phyloP scores from a whole-genome alignment of 2,329 filamentous ascomycete genomes.

The Cryoendolithus antarcticus region DNA sequence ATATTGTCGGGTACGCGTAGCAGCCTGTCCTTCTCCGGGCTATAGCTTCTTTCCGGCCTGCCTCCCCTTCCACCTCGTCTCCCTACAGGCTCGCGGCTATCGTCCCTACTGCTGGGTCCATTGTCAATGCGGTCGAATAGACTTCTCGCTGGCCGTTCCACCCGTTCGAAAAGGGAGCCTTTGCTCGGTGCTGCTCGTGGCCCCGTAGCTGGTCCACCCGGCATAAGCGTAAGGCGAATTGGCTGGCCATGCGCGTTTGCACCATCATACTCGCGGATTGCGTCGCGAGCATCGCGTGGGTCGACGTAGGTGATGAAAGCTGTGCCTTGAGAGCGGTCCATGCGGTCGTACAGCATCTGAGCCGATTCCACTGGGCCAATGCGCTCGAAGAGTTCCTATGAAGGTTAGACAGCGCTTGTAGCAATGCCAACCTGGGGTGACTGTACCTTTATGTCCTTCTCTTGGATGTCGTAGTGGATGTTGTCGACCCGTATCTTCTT shows the following conservation, averaged over 20 bases:
- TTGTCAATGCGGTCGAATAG: constrained; percentile 52
- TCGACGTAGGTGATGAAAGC: constrained; percentile 72
- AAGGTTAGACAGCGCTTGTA: neutral
- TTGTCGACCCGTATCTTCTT: constrained; percentile 72
- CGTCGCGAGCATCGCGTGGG: constrained; percentile 57
- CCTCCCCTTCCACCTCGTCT: constrained; percentile 10
- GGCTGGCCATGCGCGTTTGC: constrained; percentile 78
- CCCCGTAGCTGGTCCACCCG: constrained; percentile 26
- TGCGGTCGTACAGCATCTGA: constrained; percentile 70
- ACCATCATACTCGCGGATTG: constrained; percentile 71
- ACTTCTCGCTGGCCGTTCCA: constrained; percentile 41
- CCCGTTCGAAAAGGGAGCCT: constrained; percentile 32
- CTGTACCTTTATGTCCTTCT: constrained; percentile 66
- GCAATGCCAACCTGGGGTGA: neutral
- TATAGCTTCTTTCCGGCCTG: constrained; percentile 27
- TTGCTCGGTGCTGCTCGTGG: constrained; percentile 23
- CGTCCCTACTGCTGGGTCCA: constrained; percentile 20
- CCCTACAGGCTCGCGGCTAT: constrained; percentile 5
- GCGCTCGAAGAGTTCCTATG: constrained; percentile 63
- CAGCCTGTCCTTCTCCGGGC: constrained; percentile 31
- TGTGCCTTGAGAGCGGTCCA: constrained; percentile 73
- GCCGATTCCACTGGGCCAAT: constrained; percentile 62
- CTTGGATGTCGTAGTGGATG: constrained; percentile 80
- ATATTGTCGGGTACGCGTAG: constrained; percentile 54
- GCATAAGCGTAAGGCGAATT: constrained; percentile 59